phyloP scores from a whole-genome alignment of 2,329 filamentous ascomycete genomes.

The Hymenoscyphus infarciens region DNA sequence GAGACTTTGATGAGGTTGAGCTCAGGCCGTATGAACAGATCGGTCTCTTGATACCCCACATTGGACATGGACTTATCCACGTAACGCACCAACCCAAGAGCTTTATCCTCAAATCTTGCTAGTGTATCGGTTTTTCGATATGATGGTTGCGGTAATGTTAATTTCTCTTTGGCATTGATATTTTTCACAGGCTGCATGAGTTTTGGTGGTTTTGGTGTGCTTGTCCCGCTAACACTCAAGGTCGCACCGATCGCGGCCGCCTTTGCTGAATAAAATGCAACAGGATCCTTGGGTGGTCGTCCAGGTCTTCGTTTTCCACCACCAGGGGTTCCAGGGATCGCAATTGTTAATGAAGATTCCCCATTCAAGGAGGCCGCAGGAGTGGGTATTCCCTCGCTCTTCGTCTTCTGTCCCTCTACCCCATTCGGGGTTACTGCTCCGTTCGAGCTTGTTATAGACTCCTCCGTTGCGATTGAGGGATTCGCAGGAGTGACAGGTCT shows the following conservation, averaged over 20 bases:
- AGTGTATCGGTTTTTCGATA: slow-evolving; percentile 79
- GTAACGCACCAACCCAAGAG: slow-evolving; percentile 80
- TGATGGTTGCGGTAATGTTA: slow-evolving; percentile 73
- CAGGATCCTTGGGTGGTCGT: slow-evolving; percentile 59
- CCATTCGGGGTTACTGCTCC: slow-evolving; percentile 24
- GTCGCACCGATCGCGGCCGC: slow-evolving; percentile 36
- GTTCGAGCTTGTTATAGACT: slow-evolving; percentile 41
- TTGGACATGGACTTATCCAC: slow-evolving; percentile 96
- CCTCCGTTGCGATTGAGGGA: slow-evolving; percentile 36
- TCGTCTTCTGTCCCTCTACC: slow-evolving; percentile 24
- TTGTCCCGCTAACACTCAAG: slow-evolving; percentile 8
- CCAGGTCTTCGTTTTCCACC: slow-evolving; percentile 57
- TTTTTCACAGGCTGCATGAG: slow-evolving; percentile 63
- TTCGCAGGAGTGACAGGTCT: slow-evolving; percentile 39
- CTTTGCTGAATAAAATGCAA: slow-evolving; percentile 53
- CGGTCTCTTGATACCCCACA: slow-evolving; percentile 92
- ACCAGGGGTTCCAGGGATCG: slow-evolving; percentile 38
- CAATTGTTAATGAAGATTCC: slow-evolving; percentile 24
- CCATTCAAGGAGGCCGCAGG: slow-evolving; percentile 26
- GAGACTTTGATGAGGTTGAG: slow-evolving; percentile 64
- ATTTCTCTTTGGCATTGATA: slow-evolving; percentile 74
- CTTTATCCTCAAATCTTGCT: slow-evolving; percentile 77
- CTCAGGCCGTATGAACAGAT: slow-evolving; percentile 78
- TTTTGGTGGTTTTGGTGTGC: slow-evolving; percentile 53
- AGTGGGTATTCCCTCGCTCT: slow-evolving; percentile 27